phyloP scores from a whole-genome alignment of 2,329 filamentous ascomycete genomes.

The Fonsecaea nubica region DNA sequence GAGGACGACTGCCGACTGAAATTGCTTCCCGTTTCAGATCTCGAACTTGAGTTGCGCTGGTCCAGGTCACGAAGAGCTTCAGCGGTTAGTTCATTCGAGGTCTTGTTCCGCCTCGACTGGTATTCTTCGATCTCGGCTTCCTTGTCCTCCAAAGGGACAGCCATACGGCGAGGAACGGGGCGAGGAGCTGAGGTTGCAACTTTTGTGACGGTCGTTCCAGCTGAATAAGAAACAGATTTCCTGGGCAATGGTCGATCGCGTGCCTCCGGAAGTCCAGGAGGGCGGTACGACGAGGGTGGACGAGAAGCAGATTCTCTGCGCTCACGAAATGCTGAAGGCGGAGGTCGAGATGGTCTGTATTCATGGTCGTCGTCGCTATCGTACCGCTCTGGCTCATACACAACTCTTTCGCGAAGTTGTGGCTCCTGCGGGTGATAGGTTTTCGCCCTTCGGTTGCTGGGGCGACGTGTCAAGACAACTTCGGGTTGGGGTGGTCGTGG shows the following conservation, averaged over 20 bases:
- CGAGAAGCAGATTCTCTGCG: conserved; percentile 35
- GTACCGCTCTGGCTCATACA: conserved; percentile 26
- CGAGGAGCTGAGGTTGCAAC: conserved; percentile 23
- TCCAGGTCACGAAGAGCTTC: conserved; percentile 37
- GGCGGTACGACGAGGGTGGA: conserved; percentile 35
- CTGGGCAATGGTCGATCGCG: conserved; percentile 29
- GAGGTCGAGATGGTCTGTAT: conserved; percentile 21
- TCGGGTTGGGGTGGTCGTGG: conserved; percentile 30
- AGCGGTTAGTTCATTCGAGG: conserved; percentile 33
- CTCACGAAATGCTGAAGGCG: conserved; percentile 21
- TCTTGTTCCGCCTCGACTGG: conserved; percentile 29
- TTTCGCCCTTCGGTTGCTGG: conserved; percentile 32
- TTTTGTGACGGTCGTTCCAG: conserved; percentile 22
- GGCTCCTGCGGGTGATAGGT: conserved; percentile 32
- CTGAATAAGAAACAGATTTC: conserved; percentile 34
- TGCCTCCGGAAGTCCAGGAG: conserved; percentile 17
- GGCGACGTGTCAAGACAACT: conserved; percentile 23
- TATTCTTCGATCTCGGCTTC: conserved; percentile 36
- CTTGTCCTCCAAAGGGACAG: conserved; percentile 30
- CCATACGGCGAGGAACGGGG: conserved; percentile 18
- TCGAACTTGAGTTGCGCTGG: conserved; percentile 30
- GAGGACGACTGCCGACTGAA: conserved; percentile 40
- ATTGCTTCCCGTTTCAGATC: conserved; percentile 39
- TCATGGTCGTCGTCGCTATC: conserved; percentile 28
- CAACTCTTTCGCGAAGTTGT: conserved; percentile 15